These are phyloP conservation scores for Knoxdaviesia proteae DNA, from an alignment of 2,329 filamentous ascomycete species.

Conservation along the genomic window DNA sequence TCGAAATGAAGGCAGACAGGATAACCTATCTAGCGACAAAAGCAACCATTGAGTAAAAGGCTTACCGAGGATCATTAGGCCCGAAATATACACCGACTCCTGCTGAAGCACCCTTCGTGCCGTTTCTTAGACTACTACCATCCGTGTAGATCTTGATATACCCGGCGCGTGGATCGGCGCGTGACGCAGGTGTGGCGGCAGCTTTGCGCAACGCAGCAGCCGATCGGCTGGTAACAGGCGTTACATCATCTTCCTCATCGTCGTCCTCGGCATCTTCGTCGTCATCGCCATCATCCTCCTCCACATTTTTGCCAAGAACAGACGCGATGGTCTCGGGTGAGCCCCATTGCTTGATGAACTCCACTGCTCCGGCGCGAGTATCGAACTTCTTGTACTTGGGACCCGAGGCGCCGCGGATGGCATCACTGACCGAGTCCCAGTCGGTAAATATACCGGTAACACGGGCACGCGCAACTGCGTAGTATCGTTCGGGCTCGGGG, in stretches of 20 bases:
- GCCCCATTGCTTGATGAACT: constrained; percentile 41
- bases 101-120: constrained; percentile 28
- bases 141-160: constrained; percentile 37
- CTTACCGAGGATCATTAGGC: constrained; percentile 28
- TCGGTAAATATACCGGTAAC: constrained; percentile 37
- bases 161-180: constrained; percentile 6
- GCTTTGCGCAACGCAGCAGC: too few species aligned
- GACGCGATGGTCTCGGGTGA: constrained; percentile 19
- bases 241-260: not conserved
- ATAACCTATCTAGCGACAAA: not conserved
- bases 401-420: constrained; percentile 53
- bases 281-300: constrained; percentile 9
- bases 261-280: constrained; percentile 8
- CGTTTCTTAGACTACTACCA: constrained; percentile 39
- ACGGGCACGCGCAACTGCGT: constrained; percentile 39
- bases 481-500: constrained; percentile 27
- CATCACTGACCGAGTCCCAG: constrained; percentile 49
- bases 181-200: constrained; percentile 2
- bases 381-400: constrained; percentile 50
- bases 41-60: constrained; percentile 1
- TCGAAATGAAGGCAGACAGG: constrained; percentile 1
- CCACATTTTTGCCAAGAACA: constrained; percentile 8
- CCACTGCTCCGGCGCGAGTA: constrained; percentile 52
- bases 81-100: constrained; percentile 47
- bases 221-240: not conserved